A percentile compares a stretch with the other conserved stretches of the same genome.
These are phyloP conservation scores for Stephanocyclus meneghinianus DNA, from an alignment of 352 stramenopile genomes.

Conservation along the genomic window DNA sequence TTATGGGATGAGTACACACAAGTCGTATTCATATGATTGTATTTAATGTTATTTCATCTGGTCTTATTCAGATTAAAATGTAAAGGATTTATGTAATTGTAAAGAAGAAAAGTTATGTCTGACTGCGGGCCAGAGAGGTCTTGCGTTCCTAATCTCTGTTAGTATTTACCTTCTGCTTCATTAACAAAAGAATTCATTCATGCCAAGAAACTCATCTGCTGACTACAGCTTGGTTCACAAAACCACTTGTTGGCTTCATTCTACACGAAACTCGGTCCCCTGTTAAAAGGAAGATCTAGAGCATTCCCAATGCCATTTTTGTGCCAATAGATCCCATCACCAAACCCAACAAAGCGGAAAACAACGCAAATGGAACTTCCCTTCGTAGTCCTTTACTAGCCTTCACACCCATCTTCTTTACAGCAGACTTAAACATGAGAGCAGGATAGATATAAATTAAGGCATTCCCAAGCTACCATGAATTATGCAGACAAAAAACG, in stretches of 20 bases:
- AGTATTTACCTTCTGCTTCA: too few species aligned
- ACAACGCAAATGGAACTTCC: slow-evolving; percentile 59
- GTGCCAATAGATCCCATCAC: slow-evolving; percentile 76
- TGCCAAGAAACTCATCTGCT: background rate
- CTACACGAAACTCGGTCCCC: background rate
- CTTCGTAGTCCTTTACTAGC: slow-evolving; percentile 51
- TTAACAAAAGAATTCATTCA: too few species aligned
- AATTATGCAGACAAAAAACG: background rate
- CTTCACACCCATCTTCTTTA: slow-evolving; percentile 69
- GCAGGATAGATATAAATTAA: slow-evolving; percentile 85
- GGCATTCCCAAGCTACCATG: slow-evolving; percentile 71
- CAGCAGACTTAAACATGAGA: slow-evolving; percentile 80
- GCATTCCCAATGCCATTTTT: slow-evolving; percentile 67
- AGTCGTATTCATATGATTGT: too few species aligned
- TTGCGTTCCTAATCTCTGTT: too few species aligned
- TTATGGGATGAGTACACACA: too few species aligned
- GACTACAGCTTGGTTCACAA: background rate
- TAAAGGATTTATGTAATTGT: too few species aligned
- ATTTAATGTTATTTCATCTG: too few species aligned
- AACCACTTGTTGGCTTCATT: background rate
- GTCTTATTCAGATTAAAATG: too few species aligned
- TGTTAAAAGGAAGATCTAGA: slow-evolving; percentile 10
- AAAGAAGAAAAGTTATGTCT: too few species aligned
- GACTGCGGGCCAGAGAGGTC: too few species aligned
- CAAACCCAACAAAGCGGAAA: slow-evolving; percentile 62